Evolutionary conservation across 148 eudicot species (phyloP), one percentile per base, ranked within the genome.

Genomic region (Vaccinium darrowii): DNA sequence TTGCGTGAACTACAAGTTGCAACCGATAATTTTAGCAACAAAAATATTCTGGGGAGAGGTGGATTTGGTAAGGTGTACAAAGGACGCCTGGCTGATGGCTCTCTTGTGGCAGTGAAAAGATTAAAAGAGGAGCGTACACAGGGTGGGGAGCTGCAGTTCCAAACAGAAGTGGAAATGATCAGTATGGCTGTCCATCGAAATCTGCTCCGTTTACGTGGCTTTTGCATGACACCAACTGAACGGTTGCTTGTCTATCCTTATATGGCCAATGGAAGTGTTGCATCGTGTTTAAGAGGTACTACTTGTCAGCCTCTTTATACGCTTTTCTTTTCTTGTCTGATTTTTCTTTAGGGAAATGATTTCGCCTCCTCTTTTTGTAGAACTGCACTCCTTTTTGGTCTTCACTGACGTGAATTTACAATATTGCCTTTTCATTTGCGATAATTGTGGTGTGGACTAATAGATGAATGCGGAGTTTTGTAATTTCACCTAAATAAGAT

Each of bases 121-220:
- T 89, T 93, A 7, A 94, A 94, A 87, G 98, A 94, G 85, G 98
- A 94, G 86, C 93, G 94, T 7, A 93, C 91, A 39, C 95, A 90
- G 82, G 95, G 95, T 49, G 98, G 95, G 73, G 95, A 94, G 84
- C 84, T 93, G 84, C 98, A 93, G 91, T 94, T 94, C 71, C 98
- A 94, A 84, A 94, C 94, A 39, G 98, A 94, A 88, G 94, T 94
- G 14, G 95, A 94, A 83, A 91, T 94, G 93, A 93, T 93, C 58
- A 93, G 98, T 87, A 93, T 94, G 95, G 98, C 98, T 80, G 98
- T 94, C 47, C 98, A 94, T 85, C 89, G 98, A 63, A 93, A 94
- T 89, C 89, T 94, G 76, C 93, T 94, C 77, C 90, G 94, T n/a
- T 62, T 94, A 84, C 92, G 90, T 74, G 98, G 98, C 23, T 94